These are phyloP conservation scores for Diplotaxis tenuifolia DNA, from an alignment of 345 rosid genomes.

Conservation along the genomic window DNA sequence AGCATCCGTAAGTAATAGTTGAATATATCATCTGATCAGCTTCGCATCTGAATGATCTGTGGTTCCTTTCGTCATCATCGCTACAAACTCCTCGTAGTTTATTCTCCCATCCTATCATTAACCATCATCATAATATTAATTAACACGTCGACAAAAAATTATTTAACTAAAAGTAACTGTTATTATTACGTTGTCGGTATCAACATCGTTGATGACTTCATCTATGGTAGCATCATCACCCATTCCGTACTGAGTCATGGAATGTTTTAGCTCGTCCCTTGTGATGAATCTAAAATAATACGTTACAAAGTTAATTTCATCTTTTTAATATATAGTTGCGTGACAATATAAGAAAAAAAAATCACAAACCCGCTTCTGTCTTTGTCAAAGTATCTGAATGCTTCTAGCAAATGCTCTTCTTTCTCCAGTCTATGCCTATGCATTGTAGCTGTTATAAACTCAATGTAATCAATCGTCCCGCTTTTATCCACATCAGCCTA, in stretches of 20 bases:
- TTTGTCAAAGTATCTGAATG: conserved; percentile 77
- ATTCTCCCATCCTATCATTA: conserved; percentile 69
- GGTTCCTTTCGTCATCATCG: conserved; percentile 74
- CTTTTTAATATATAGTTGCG: background rate
- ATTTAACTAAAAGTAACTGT: background rate
- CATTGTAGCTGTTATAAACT: conserved; percentile 88
- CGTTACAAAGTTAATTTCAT: background rate
- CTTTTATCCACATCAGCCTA: conserved; percentile 90
- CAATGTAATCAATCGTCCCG: conserved; percentile 83
- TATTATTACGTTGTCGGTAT: conserved; percentile 58
- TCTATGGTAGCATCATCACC: conserved; percentile 76
- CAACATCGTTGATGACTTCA: conserved; percentile 81
- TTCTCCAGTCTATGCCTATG: conserved; percentile 72
- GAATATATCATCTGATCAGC: conserved; percentile 24
- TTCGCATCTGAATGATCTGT: conserved; percentile 33
- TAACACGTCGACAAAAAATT: background rate
- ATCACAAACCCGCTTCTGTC: conserved; percentile 71
- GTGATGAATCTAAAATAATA: conserved; percentile 57
- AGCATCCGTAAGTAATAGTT: background rate
- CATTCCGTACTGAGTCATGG: conserved; percentile 67
- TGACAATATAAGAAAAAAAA: background rate
- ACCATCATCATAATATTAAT: background rate
- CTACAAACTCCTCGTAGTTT: conserved; percentile 63
- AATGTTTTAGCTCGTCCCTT: conserved; percentile 76
- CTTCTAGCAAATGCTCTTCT: conserved; percentile 71